Evolutionary conservation across 2,329 filamentous ascomycete genomes (phyloP), one percentile per base, ranked within the genome.

Genomic region (Phyllosticta ampelicida): DNA sequence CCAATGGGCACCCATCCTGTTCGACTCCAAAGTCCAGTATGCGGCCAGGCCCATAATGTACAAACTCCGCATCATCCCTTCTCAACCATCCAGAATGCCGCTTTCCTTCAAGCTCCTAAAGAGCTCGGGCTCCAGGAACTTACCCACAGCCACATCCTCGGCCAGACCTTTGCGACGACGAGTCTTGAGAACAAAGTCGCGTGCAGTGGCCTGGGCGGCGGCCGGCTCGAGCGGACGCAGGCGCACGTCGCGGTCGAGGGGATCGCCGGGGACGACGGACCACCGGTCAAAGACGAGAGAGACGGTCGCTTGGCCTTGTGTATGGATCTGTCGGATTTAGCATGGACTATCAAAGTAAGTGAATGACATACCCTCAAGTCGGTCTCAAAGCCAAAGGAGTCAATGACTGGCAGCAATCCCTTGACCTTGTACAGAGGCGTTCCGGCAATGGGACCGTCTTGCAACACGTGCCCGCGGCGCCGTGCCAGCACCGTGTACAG

Each of bases 161-260:
- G 89, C 92, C 62, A 99, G 73, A 1, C 94, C 94, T 80, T 99
- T 99, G 64, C 94, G 83, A 67, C 90, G 79, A 65, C 94, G 82
- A 9, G 94, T 99, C 82, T 99, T 99, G 62, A 97, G 81, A 56
- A 97, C 91, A 73, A 99, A 97, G 72, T 99, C 94, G 61, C 94
- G 81, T 1, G 94, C 94, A 53, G 91, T 95, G 20, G 89, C 90
- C 76, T 95, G 90, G 55, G 89, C 88, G 56, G 82, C 82, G 1
- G 94, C 94, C 62, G 91, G 90, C 73, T 97, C 91, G 63, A 99
- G 77, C 5, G 91, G 89, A 54, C 88, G 80, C 58, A 94, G 77
- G 63, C 90, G 84, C 62, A 95, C 85, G 61, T 90, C 87, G 67
- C 86, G 87, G 72, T 99, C 94, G 30, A 99, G 80, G 48, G 94